phyloP scores from a whole-genome alignment of 257 asterid species.

The Lantana camara region DNA sequence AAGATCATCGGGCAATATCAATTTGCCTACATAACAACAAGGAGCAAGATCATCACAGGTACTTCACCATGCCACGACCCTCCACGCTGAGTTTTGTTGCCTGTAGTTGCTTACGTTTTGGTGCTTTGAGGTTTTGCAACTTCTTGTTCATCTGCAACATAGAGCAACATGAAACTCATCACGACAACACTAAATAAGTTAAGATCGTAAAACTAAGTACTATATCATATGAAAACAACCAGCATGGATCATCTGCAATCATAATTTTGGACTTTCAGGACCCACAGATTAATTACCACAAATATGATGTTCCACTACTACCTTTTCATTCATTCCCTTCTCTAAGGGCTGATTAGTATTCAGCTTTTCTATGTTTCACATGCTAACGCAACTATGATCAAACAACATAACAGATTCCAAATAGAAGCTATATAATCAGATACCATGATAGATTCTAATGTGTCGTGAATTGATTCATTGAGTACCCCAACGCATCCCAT shows the following conservation, averaged over 20 bases:
- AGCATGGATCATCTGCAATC: not conserved
- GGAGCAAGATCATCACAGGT: constrained; percentile 46
- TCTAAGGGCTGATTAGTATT: no score
- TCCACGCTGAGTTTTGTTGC: constrained; percentile 92
- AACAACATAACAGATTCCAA: no score
- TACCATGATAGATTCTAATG: no score
- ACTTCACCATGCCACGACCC: constrained; percentile 97
- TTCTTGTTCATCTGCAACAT: constrained; percentile 85
- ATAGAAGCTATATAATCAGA: no score
- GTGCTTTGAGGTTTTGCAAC: constrained; percentile 87
- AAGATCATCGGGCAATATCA: no score
- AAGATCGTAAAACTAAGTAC: not conserved
- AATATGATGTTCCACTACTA: no score
- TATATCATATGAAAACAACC: not conserved
- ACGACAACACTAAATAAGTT: not conserved
- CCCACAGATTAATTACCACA: not conserved
- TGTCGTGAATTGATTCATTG: no score
- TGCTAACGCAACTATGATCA: not conserved
- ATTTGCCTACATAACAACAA: no score
- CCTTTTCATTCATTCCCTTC: no score
- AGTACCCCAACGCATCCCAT: no score
- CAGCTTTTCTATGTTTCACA: not conserved
- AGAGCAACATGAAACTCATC: not conserved
- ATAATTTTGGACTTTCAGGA: not conserved
- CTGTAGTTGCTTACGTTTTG: constrained; percentile 83